A percentile compares a stretch with the other conserved stretches of the same genome.
phyloP scores from a whole-genome alignment of 148 eudicot species.

The Chenopodium suecicum region DNA sequence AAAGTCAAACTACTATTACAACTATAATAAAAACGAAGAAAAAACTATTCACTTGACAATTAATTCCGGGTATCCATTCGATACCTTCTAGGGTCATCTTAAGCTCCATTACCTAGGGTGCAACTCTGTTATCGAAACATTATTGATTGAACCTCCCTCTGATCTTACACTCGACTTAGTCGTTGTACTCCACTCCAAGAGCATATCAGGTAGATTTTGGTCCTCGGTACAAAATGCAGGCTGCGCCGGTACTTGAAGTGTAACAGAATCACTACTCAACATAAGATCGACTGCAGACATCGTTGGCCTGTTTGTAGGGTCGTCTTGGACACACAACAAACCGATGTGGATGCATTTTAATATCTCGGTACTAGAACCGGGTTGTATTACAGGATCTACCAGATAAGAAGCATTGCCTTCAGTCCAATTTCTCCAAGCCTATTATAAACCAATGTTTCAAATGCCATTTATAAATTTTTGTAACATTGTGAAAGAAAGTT shows the following conservation, averaged over 20 bases:
- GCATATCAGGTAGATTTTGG: neutral
- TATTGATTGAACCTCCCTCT: neutral
- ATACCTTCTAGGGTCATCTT: too few relatives aligned
- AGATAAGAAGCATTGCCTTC: constrained; percentile 13
- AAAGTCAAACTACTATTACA: too few relatives aligned
- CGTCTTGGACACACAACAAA: constrained; percentile 41
- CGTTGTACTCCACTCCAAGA: neutral
- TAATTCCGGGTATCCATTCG: too few relatives aligned
- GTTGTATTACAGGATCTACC: constrained; percentile 9
- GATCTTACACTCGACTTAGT: neutral
- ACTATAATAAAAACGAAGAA: too few relatives aligned
- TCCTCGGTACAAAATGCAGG: constrained; percentile 8
- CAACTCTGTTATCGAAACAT: constrained; percentile 6
- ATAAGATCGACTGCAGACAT: constrained; percentile 36
- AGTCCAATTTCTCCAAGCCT: constrained; percentile 18
- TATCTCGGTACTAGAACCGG: constrained; percentile 19
- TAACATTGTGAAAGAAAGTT: neutral
- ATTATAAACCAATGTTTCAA: neutral
- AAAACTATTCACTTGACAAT: too few relatives aligned
- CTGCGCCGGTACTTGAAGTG: constrained; percentile 15
- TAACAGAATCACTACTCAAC: constrained; percentile 35
- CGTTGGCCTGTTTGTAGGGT: constrained; percentile 35
- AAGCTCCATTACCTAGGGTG: constrained; percentile 8
- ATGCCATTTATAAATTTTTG: neutral
- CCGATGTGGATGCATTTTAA: constrained; percentile 47